Conservation (phyloP, 768 basidiomycete species). For the Hygrophorus russula region DNA sequence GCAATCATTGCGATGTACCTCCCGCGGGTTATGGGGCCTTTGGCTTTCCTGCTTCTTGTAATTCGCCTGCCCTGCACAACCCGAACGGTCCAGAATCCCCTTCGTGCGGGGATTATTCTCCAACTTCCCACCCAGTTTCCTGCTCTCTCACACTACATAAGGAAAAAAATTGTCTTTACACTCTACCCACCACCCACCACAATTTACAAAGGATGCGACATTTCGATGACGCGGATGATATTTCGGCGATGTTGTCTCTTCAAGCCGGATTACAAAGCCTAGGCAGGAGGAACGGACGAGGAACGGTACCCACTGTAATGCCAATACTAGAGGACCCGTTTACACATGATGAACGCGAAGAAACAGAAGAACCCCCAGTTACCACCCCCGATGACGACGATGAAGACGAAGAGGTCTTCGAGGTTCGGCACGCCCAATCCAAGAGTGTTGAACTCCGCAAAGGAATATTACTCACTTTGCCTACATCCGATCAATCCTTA, state of each 20-base stretch:
- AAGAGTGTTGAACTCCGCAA: slow-evolving; percentile 40
- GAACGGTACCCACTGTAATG: not conserved
- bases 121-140: not conserved
- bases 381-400: slow-evolving; percentile 10
- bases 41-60: no score
- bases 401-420: slow-evolving; percentile 26
- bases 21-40: no score
- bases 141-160: no score
- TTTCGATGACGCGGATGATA: not conserved
- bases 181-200: no score
- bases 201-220: no score
- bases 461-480: slow-evolving; percentile 29
- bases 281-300: not conserved
- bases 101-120: not conserved
- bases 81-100: not conserved
- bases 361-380: no score
- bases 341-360: no score
- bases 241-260: not conserved
- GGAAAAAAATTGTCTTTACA: no score
- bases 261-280: not conserved
- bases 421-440: slow-evolving; percentile 35
- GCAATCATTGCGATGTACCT: not conserved
- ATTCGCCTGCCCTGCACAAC: no score
- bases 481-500: slow-evolving; percentile 10
- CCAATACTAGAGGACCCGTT: no score